Conservation (phyloP, 495 filamentous ascomycete species). For the Extremus antarcticus region DNA sequence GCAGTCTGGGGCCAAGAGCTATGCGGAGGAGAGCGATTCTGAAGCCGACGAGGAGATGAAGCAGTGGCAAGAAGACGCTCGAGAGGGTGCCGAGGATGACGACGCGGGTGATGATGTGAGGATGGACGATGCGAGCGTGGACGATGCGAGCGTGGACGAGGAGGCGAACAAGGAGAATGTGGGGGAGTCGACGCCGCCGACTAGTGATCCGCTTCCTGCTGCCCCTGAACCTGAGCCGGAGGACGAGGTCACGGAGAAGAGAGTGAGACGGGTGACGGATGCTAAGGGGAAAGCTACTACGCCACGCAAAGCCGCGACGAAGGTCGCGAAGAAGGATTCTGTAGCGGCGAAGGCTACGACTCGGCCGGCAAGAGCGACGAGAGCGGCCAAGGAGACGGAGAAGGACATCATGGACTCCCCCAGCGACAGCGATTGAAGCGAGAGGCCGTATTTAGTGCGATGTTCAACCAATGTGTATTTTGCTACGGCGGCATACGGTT, state of each 20-base stretch:
- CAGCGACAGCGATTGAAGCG: conserved; percentile 10
- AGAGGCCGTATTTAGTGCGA: not conserved
- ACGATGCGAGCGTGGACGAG: conserved; percentile 22
- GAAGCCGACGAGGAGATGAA: conserved; percentile 24
- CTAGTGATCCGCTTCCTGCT: conserved; percentile 10
- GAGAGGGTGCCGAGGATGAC: conserved; percentile 36
- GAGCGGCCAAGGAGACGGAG: conserved; percentile 11
- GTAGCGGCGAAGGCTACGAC: not conserved
- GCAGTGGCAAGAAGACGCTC: conserved; percentile 3
- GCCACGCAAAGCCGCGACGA: conserved; percentile 2
- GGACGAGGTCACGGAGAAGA: not conserved
- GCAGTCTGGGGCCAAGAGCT: conserved; percentile 34
- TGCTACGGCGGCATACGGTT: not conserved
- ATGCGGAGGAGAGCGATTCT: conserved; percentile 44
- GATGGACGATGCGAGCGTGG: conserved; percentile 14
- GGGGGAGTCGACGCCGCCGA: conserved; percentile 8
- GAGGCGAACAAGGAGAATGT: conserved; percentile 22
- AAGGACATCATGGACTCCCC: conserved; percentile 16
- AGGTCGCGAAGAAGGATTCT: not conserved
- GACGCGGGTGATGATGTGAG: conserved; percentile 12
- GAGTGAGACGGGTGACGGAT: not conserved
- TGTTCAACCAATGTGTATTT: not conserved
- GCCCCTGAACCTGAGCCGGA: not conserved
- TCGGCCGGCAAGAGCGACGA: not conserved
- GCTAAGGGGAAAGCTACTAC: conserved; percentile 1